Percentiles rank a stretch among this genome's conserved stretches.
Conservation (phyloP, 2,329 filamentous ascomycete species). For the Trichoderma simmonsii region DNA sequence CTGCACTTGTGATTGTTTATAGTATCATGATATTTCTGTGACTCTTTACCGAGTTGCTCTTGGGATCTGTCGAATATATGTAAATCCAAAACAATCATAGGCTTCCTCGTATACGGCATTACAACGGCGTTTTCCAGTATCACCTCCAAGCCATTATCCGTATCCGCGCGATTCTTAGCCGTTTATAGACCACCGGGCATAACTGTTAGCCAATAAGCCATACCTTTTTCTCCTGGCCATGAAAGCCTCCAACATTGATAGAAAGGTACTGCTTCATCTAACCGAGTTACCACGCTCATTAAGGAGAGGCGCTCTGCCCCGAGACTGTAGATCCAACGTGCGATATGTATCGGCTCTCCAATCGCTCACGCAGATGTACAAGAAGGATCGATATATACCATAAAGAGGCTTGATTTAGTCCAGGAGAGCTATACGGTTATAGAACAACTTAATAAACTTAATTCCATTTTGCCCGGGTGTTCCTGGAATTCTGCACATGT, state of each 20-base stretch:
- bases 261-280: not conserved
- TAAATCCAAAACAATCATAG: not conserved
- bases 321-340: not conserved
- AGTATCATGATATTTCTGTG: not conserved
- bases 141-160: not conserved
- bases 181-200: not conserved
- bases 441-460: not conserved
- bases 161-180: not conserved
- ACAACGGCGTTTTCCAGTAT: not conserved
- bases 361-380: not conserved
- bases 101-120: not conserved
- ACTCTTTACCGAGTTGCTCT: not conserved
- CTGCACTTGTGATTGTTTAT: not conserved
- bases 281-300: not conserved
- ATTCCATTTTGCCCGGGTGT: not conserved
- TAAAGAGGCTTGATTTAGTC: not conserved
- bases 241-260: not conserved
- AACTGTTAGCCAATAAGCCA: not conserved
- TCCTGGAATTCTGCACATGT: not conserved
- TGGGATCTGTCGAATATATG: fast-evolving
- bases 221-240: not conserved
- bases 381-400: not conserved
- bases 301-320: not conserved
- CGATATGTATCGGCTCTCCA: not conserved
- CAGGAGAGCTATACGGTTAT: not conserved